Conservation (phyloP, 768 basidiomycete species). For the Russula ochroleuca region DNA sequence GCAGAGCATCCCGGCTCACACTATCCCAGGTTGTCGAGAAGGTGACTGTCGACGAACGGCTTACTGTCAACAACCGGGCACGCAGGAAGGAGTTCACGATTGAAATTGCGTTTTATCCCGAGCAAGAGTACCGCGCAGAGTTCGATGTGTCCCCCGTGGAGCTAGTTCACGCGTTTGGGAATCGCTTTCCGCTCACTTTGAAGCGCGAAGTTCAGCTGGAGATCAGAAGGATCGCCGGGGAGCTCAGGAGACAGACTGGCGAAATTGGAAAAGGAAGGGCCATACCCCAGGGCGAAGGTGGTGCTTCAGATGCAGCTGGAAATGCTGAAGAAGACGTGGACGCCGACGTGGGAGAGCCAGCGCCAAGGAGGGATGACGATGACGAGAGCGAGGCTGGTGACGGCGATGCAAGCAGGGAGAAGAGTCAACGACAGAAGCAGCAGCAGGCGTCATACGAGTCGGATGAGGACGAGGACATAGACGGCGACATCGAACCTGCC, state of each 20-base stretch:
- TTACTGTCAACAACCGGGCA: constrained; percentile 59
- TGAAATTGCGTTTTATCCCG: constrained; percentile 79
- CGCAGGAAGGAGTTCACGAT: constrained; percentile 79
- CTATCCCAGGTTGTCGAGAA: constrained; percentile 85
- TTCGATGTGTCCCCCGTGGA: constrained; percentile 72
- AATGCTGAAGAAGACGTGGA: constrained; percentile 49
- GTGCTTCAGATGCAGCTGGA: constrained; percentile 51
- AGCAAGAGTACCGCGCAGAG: constrained; percentile 75
- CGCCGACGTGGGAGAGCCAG: constrained; percentile 34
- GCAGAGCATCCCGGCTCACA: constrained; percentile 77
- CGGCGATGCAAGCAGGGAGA: constrained; percentile 76
- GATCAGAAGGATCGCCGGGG: constrained; percentile 78
- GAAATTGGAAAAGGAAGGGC: constrained; percentile 80
- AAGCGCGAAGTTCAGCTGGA: constrained; percentile 84
- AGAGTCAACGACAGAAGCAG: constrained; percentile 64
- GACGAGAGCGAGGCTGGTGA: constrained; percentile 75
- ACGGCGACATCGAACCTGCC: constrained; percentile 47
- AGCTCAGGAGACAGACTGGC: constrained; percentile 70
- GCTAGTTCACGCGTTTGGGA: constrained; percentile 65
- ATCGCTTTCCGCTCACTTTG: constrained; percentile 72
- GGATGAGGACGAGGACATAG: constrained; percentile 58
- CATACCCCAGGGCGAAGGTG: constrained; percentile 40
- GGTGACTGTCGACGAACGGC: constrained; percentile 74
- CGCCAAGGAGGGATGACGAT: constrained; percentile 48
- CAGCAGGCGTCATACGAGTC: constrained; percentile 76